Evolutionary conservation across 495 filamentous ascomycete genomes (phyloP).

Genomic region (Pyrenula massariospora): DNA sequence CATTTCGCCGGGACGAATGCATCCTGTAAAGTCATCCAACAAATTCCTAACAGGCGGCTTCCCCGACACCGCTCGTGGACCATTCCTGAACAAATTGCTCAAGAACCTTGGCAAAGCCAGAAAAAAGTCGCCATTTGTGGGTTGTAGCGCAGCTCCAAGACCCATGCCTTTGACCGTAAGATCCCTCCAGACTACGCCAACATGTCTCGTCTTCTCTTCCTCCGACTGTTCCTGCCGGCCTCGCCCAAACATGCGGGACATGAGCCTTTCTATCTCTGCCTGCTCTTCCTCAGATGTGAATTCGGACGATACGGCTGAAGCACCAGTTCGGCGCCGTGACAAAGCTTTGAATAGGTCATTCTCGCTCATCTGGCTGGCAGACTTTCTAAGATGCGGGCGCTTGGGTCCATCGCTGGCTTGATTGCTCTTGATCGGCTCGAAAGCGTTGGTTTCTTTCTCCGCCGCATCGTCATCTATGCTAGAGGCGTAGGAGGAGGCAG

Average conservation of each 20-base stretch:
- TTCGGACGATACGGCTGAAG: slow-evolving; percentile 21
- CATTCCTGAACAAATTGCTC: slow-evolving; percentile 35
- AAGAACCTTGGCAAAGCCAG: slow-evolving; percentile 41
- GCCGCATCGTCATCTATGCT: not conserved
- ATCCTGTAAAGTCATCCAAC: slow-evolving; percentile 49
- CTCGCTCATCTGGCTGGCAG: slow-evolving; percentile 20
- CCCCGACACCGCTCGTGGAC: slow-evolving; percentile 19
- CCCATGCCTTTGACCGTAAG: slow-evolving; percentile 57
- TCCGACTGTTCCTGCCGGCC: slow-evolving; percentile 48
- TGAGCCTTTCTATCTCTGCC: slow-evolving; percentile 44
- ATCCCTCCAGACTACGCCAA: slow-evolving; percentile 48
- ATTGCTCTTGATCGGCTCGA: not conserved
- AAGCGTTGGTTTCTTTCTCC: not conserved
- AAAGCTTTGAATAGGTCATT: slow-evolving; percentile 37
- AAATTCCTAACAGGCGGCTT: slow-evolving; percentile 49
- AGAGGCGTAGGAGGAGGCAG: not conserved
- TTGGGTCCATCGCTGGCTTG: not conserved
- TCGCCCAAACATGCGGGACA: slow-evolving; percentile 55
- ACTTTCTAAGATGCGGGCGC: not conserved
- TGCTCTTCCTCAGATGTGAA: slow-evolving; percentile 33
- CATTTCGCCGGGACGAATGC: slow-evolving; percentile 34
- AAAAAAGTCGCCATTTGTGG: slow-evolving; percentile 52
- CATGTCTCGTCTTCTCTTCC: slow-evolving; percentile 50
- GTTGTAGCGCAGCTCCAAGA: slow-evolving; percentile 54
- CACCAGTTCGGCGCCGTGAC: slow-evolving; percentile 34